Evolutionary conservation across 1,139 yeast genomes (phyloP), one percentile per base, ranked within the genome.

Genomic region (Diutina rugosa): DNA sequence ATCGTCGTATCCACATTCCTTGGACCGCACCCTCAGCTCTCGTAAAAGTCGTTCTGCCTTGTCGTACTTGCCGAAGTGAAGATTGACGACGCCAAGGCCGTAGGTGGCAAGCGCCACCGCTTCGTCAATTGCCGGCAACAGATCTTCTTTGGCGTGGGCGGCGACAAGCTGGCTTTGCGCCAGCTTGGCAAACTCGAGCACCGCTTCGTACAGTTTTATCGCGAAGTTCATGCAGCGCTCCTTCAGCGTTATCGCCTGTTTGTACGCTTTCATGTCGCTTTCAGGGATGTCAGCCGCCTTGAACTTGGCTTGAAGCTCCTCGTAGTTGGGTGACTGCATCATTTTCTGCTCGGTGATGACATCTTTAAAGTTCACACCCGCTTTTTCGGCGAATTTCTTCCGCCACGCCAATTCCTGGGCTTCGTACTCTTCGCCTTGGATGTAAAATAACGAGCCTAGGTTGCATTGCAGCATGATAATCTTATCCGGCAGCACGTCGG

Each of bases 31-130:
- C 53, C 90, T 76, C 0, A 96, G 82, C 66, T 87, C 93, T 26
- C 87, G 73, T 54, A 90, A 72, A 41, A 80, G 70, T 46, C 83
- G 74, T 61, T 81, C 82, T 0, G 96, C 90, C 59, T 76, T 72
- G 29, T 76, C 77, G 58, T 76, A 73, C 28, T 84, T 71, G 1
- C 82, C 77, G 47, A 73, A 64, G 64, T 88, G 90, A 21, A 87
- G 69, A 55, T 82, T 78, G 16, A 89, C 78, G 5, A 90, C 95
- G 0, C 97, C 98, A 49, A 89, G 73, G 0, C 96, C 95, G 65
- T 89, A 91, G 0, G 90, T 83, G 0, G 96, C 82, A 64, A 90
- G 73, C 0, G 96, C 96, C 41, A 86, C 81, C 2, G 87, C 83
- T 61, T 88, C 90, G 56, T 63, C 63, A 26, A 16, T 73, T 6